phyloP scores from a whole-genome alignment of 805 yeast species.

The Spathaspora gorwiae region DNA sequence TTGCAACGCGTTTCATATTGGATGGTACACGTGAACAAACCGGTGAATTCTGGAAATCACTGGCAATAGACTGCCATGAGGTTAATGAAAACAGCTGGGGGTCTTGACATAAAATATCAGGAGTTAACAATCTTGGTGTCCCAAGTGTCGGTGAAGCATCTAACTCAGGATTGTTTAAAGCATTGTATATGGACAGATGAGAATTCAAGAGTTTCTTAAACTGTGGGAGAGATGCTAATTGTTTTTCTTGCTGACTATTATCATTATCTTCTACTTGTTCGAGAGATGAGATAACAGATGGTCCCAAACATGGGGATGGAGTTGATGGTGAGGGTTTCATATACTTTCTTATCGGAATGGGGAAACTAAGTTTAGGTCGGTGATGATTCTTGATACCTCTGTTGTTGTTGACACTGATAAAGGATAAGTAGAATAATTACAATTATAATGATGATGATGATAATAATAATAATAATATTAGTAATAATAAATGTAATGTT shows the following conservation, averaged over 20 bases:
- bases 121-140: slow-evolving; percentile 9
- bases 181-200: slow-evolving; percentile 36
- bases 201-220: slow-evolving; percentile 27
- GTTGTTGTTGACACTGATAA: no score
- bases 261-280: no score
- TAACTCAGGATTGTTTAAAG: slow-evolving; percentile 37
- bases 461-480: no score
- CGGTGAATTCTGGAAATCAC: slow-evolving; percentile 11
- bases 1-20: slow-evolving; percentile 1
- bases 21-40: slow-evolving; percentile 5
- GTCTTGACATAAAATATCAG: neutral
- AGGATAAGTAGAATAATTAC: no score
- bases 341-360: no score
- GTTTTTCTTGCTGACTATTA: neutral
- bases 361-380: no score
- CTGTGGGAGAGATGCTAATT: neutral
- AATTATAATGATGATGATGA: no score
- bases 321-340: no score
- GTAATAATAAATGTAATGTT: no score
- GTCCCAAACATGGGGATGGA: no score
- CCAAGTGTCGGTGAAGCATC: slow-evolving; percentile 17
- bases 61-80: slow-evolving; percentile 30
- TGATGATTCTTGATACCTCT: no score
- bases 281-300: no score
- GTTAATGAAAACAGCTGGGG: slow-evolving; percentile 13